Conservation (phyloP, 441 rosid species). For the Euphorbia corollata region DNA sequence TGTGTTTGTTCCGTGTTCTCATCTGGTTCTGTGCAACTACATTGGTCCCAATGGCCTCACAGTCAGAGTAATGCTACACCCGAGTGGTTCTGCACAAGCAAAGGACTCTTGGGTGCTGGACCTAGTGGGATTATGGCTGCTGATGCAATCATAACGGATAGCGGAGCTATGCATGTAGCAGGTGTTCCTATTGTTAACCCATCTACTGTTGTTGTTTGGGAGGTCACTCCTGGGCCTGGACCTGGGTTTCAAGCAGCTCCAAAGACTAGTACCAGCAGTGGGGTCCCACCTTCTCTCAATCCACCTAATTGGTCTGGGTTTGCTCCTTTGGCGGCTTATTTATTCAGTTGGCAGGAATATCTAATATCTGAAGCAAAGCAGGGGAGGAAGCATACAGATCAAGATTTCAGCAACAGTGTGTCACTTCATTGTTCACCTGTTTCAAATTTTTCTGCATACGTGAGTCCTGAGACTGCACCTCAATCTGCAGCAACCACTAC, state of each 20-base stretch:
- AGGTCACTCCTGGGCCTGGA: constrained; percentile 96
- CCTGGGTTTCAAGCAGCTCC: constrained; percentile 82
- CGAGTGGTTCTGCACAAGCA: constrained; percentile 92
- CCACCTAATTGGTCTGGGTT: constrained; percentile 96
- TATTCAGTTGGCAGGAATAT: constrained; percentile 97
- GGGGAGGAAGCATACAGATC: constrained; percentile 62
- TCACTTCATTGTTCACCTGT: constrained; percentile 95
- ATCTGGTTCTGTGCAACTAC: constrained; percentile 96
- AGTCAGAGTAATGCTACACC: constrained; percentile 58
- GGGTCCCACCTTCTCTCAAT: constrained; percentile 77
- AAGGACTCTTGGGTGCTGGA: constrained; percentile 98
- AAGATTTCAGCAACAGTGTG: constrained; percentile 55
- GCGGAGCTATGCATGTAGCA: constrained; percentile 97
- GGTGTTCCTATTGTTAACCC: constrained; percentile 99
- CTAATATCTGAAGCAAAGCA: constrained; percentile 68
- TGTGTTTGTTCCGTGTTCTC: constrained; percentile 97
- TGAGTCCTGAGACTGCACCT: constrained; percentile 97
- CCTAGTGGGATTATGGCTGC: constrained; percentile 99
- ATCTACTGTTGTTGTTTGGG: constrained; percentile 99
- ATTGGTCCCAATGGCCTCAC: constrained; percentile 97
- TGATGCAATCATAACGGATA: constrained; percentile 94
- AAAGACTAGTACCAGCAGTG: constrained; percentile 50
- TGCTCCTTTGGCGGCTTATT: constrained; percentile 92
- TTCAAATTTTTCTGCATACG: constrained; percentile 97
- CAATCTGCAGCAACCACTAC: constrained; percentile 98